phyloP scores from a whole-genome alignment of 495 filamentous ascomycete species.

The Aspergillus ostianus region DNA sequence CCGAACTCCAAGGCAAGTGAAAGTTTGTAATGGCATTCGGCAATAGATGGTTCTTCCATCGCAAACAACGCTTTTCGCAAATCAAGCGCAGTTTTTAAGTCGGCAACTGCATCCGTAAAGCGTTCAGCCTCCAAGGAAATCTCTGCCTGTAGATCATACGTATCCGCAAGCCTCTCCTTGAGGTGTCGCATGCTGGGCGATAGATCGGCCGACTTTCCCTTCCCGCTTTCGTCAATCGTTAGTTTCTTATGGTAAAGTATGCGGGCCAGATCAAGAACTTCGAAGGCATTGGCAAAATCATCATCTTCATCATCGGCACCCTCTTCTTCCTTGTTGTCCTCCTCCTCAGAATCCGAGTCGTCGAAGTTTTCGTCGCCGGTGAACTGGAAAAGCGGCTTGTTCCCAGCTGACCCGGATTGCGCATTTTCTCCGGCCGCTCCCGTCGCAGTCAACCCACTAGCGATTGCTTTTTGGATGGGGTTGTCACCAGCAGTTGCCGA shows the following conservation, averaged over 20 bases:
- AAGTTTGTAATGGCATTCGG: slow-evolving; percentile 93
- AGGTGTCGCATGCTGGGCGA: slow-evolving; percentile 56
- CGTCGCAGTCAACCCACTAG: slow-evolving; percentile 23
- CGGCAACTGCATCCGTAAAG: slow-evolving; percentile 76
- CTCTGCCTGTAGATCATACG: slow-evolving; percentile 86
- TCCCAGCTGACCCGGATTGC: slow-evolving; percentile 36
- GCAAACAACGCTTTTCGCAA: slow-evolving; percentile 76
- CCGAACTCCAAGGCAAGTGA: slow-evolving; percentile 94
- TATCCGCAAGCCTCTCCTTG: slow-evolving; percentile 84
- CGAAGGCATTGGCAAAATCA: slow-evolving; percentile 85
- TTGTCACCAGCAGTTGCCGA: slow-evolving; percentile 19
- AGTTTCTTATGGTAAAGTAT: slow-evolving; percentile 68
- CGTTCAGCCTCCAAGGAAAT: slow-evolving; percentile 94
- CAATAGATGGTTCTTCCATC: slow-evolving; percentile 74
- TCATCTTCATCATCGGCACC: slow-evolving; percentile 72
- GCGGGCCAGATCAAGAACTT: slow-evolving; percentile 87
- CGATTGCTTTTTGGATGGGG: slow-evolving; percentile 31
- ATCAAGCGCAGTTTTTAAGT: slow-evolving; percentile 70
- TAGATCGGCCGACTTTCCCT: slow-evolving; percentile 52
- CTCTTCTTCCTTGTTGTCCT: slow-evolving; percentile 43
- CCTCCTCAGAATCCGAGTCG: slow-evolving; percentile 69
- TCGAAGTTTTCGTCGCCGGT: slow-evolving; percentile 93
- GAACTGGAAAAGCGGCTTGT: slow-evolving; percentile 84
- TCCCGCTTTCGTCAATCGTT: slow-evolving; percentile 46
- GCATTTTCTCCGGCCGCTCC: slow-evolving; percentile 40